Evolutionary conservation across 345 rosid species (phyloP), one percentile per base, ranked within the genome.

Genomic region (Eucalyptus fibrosa): DNA sequence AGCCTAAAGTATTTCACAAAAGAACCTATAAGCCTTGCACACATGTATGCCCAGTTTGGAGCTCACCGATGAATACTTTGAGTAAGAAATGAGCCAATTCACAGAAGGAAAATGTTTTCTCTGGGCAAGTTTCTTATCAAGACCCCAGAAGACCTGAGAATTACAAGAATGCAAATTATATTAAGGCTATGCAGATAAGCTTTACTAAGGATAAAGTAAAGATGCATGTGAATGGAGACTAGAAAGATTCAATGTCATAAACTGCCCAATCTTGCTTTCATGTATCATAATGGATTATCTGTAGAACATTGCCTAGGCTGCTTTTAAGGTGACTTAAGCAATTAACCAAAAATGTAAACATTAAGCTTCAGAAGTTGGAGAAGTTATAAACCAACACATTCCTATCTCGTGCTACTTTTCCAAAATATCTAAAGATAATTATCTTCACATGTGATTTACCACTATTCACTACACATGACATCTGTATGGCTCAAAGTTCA

Each of bases 91-190:
- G 88, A 98, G 95, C 99, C 99, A 98, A 91, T 98, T 98, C 34
- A 98, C 99, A 89, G 99, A 98, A 86, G 99, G 99, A 87, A 98
- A 98, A 95, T 98, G 99, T 90, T 98, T 98, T 92, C 99, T 95
- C 94, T 97, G 99, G n/a, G 99, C 99, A 92, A 98, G 98, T 93
- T 98, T 98, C 96, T 98, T 98, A 93, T 98, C 99, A 92, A 98
- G 94, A 92, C 99, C 99, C 99, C 99, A 98, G 94, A 98, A 98
- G 90, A 98, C 99, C 99, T 98, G 94, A 89, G 91, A 90, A 89
- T 89, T 87, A 88, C 53, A 87, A 89, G 51, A 55, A 60, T 23
- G 34, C 44, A 37, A 50, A 28, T 42, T 40, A 69, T 37, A 8
- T 42, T 77, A 40, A 40, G 83, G 28, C 83, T 21, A 21, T 11